These are phyloP conservation scores for Striga asiatica DNA, from an alignment of 257 asterid genomes.

Conservation along the genomic window DNA sequence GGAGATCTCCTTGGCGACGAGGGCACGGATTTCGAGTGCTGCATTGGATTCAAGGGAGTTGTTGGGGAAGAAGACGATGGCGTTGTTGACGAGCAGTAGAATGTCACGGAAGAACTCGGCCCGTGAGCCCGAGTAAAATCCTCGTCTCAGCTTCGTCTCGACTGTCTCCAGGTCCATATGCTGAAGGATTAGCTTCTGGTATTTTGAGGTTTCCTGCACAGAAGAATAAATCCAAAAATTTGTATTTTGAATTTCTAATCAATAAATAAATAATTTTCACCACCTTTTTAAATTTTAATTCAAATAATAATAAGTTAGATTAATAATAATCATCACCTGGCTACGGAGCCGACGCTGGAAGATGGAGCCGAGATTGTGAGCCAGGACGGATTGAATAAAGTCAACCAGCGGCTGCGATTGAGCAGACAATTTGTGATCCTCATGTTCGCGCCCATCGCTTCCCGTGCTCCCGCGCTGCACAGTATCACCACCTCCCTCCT, in stretches of 20 bases:
- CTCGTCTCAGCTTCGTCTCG: constrained; percentile 42
- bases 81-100: constrained; percentile 58
- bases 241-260: too few relatives aligned
- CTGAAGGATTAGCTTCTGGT: constrained; percentile 35
- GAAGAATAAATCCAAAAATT: too few relatives aligned
- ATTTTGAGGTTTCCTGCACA: constrained; percentile 38
- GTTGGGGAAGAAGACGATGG: constrained; percentile 45
- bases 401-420: constrained; percentile 55
- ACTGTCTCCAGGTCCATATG: constrained; percentile 45
- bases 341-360: constrained; percentile 62
- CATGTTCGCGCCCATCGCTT: constrained; percentile 41
- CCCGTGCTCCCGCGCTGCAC: constrained; percentile 37
- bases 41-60: constrained; percentile 36
- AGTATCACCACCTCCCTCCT: constrained; percentile 41
- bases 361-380: constrained; percentile 42
- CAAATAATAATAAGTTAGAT: background rate
- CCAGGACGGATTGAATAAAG: constrained; percentile 32
- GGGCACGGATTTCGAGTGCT: constrained; percentile 37
- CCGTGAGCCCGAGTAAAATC: constrained; percentile 31
- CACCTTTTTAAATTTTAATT: too few relatives aligned
- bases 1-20: constrained; percentile 31
- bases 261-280: background rate
- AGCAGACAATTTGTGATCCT: constrained; percentile 29
- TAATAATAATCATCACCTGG: constrained; percentile 38
- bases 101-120: constrained; percentile 61